Conservation (phyloP, 768 basidiomycete species). For the Panus rudis region DNA sequence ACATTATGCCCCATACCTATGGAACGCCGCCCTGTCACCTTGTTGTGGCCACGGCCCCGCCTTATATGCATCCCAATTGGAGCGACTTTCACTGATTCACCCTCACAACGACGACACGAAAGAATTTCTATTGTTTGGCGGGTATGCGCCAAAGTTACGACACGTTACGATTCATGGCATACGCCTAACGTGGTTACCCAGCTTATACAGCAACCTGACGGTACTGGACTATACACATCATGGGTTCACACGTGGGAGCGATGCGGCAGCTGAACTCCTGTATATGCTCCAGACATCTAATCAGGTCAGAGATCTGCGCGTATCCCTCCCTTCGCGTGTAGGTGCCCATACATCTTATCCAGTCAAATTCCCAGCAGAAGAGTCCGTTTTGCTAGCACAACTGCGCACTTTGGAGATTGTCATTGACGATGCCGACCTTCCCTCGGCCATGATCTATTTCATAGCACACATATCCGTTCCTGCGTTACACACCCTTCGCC, state of each 20-base stretch:
- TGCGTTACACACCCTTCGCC: slow-evolving; percentile 37
- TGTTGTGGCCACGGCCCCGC: slow-evolving; percentile 34
- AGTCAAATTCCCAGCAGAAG: slow-evolving; percentile 22
- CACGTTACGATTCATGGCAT: slow-evolving; percentile 57
- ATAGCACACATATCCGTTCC: slow-evolving; percentile 45
- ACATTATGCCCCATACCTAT: slow-evolving; percentile 55
- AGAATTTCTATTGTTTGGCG: slow-evolving; percentile 58
- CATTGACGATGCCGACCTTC: slow-evolving; percentile 50
- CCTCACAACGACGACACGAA: slow-evolving; percentile 64
- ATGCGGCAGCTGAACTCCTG: slow-evolving; percentile 51
- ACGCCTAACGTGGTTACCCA: slow-evolving; percentile 54
- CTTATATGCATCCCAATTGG: slow-evolving; percentile 36
- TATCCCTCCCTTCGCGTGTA: slow-evolving; percentile 40
- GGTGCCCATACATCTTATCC: slow-evolving; percentile 16
- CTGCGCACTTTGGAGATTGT: slow-evolving; percentile 43
- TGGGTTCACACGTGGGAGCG: slow-evolving; percentile 51
- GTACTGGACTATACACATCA: slow-evolving; percentile 70
- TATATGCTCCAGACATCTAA: slow-evolving; percentile 50
- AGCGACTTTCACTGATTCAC: slow-evolving; percentile 51
- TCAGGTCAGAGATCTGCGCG: slow-evolving; percentile 43
- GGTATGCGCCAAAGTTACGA: slow-evolving; percentile 49
- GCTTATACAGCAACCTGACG: slow-evolving; percentile 53
- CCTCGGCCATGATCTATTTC: slow-evolving; percentile 49
- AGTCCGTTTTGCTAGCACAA: slow-evolving; percentile 34
- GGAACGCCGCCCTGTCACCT: slow-evolving; percentile 57